Conservation (phyloP, 106 monocot genomes). For the Agapanthus africanus region DNA sequence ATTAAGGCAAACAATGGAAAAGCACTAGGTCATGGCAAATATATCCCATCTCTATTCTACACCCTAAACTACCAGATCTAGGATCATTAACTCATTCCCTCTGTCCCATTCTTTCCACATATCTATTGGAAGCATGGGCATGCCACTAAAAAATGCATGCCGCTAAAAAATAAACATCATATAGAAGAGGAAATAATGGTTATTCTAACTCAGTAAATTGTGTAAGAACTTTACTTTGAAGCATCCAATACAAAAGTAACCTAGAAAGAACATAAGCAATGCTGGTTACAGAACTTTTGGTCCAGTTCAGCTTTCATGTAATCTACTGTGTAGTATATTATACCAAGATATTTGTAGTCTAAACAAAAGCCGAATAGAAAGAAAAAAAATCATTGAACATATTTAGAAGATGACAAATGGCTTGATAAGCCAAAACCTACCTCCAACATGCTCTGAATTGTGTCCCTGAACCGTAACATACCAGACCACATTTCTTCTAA, state of each 20-base stretch:
- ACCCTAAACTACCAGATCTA: background rate
- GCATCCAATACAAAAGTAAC: background rate
- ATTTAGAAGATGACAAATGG: background rate
- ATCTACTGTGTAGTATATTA: background rate
- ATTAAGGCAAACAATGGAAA: background rate
- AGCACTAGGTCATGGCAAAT: background rate
- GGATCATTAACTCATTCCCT: background rate
- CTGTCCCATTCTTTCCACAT: constrained; percentile 3
- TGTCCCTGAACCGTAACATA: constrained; percentile 74
- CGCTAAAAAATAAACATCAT: background rate
- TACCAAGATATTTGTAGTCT: background rate
- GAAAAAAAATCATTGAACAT: background rate
- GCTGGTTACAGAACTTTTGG: background rate
- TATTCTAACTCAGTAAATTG: background rate
- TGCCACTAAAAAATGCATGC: too few relatives aligned
- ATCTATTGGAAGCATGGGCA: background rate
- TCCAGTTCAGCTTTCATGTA: background rate
- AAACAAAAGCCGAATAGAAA: background rate
- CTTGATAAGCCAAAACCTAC: constrained; percentile 25
- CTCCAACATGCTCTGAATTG: constrained; percentile 48
- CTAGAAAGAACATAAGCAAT: background rate
- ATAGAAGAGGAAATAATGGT: background rate
- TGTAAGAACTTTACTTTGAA: background rate
- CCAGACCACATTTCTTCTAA: constrained; percentile 78
- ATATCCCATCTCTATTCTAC: background rate